Evolutionary conservation across 129 eudicot species (phyloP), one percentile per base, ranked within the genome.

Genomic region (Rutidosis leptorrhynchoides): DNA sequence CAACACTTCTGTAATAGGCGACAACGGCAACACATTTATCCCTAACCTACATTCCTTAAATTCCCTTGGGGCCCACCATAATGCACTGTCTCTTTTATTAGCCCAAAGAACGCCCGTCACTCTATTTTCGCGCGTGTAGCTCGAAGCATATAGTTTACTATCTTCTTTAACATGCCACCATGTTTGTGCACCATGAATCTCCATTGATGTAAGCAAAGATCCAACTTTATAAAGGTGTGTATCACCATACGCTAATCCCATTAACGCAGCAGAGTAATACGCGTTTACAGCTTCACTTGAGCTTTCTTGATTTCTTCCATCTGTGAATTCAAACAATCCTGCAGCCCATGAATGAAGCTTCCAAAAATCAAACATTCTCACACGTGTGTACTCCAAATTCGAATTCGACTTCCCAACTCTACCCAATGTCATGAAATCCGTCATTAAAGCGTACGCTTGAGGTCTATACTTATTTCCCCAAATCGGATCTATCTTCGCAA

Each of bases 331-430:
- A 0, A 90, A 83, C 58, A 91, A 58, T 62, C 97, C 97, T 6
- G 90, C 78, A 19, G 97, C 96, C 97, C 97, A 91, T 26, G 97
- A 91, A 57, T 91, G 97, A 71, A 91, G 62, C 58, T 87, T 87
- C 89, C 91, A 90, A 56, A 83, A 69, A 64, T 90, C 97, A 58
- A 90, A 90, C 24, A 83, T 76, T 71, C 97, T 87, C 77, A 87
- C 69, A n/a, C 94, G 90, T 7, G 97, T 68, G 71, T 87, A 90
- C 29, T 57, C 74, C 1, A 83, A 74, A 74, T 81, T 63, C 5
- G 29, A 72, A 7, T 70, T 37, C 12, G 45, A 16, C 45, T 37
- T 37, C 45, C 45, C 45, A 37, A 11, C 72, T 58, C 37, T 79
- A 30, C 80, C 85, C 68, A 87, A 52, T 74, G 83, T 87, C 97